A percentile compares a stretch with the other conserved stretches of the same genome.
These are phyloP conservation scores for Chalciporus piperatus DNA, from an alignment of 768 basidiomycete genomes.

Conservation along the genomic window DNA sequence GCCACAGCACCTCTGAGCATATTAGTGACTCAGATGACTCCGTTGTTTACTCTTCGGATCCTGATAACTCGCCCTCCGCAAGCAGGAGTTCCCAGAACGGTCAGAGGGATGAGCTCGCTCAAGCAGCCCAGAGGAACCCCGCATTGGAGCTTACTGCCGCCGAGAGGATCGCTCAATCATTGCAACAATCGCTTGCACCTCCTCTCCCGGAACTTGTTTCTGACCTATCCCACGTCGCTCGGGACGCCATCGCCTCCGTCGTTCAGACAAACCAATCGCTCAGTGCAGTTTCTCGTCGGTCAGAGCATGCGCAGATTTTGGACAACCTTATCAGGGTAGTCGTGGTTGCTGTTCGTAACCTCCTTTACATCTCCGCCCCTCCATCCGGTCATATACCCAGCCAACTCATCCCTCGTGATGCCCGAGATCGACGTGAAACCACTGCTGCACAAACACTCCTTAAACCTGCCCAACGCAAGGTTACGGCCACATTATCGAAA, in stretches of 20 bases:
- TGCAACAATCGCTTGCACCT: constrained; percentile 60
- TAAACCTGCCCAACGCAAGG: constrained; percentile 79
- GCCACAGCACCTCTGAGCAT: constrained; percentile 37
- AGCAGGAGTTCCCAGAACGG: constrained; percentile 33
- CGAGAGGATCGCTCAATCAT: constrained; percentile 62
- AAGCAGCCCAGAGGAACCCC: constrained; percentile 17
- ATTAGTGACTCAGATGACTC: constrained; percentile 80
- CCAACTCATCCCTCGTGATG: constrained; percentile 49
- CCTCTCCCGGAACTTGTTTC: constrained; percentile 56
- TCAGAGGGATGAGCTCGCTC: constrained; percentile 17
- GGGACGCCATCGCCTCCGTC: constrained; percentile 60
- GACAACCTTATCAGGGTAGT: constrained; percentile 61
- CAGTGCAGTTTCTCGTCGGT: constrained; percentile 40
- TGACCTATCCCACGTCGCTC: constrained; percentile 57
- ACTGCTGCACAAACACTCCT: constrained; percentile 55
- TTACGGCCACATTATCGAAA: constrained; percentile 86
- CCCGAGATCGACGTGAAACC: constrained; percentile 42
- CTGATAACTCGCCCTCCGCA: constrained; percentile 28
- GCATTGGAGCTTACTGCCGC: constrained; percentile 55
- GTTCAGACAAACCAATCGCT: constrained; percentile 54
- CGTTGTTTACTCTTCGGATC: constrained; percentile 41
- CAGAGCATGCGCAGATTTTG: constrained; percentile 56
- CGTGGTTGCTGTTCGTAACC: constrained; percentile 72
- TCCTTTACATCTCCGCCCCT: constrained; percentile 65
- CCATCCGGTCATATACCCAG: constrained; percentile 60